Evolutionary conservation across 2,329 filamentous ascomycete species (phyloP).

Genomic region (Fusarium tricinctum): DNA sequence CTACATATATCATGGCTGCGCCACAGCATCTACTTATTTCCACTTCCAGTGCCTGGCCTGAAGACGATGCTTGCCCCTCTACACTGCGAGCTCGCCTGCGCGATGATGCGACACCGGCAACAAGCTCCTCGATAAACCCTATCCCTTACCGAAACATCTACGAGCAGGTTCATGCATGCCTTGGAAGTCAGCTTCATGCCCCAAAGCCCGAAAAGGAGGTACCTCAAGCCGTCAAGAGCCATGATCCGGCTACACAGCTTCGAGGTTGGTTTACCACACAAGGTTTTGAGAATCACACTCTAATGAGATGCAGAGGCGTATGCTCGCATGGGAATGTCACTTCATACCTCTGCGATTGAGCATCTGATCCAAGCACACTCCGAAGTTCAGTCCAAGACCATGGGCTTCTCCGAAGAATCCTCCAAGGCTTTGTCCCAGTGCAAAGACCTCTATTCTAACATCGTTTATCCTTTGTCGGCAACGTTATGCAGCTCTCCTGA

Average conservation of each 20-base stretch:
- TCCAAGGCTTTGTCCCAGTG: slow-evolving; percentile 30
- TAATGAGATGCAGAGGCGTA: slow-evolving; percentile 43
- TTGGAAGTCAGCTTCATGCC: slow-evolving; percentile 10
- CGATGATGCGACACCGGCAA: slow-evolving; percentile 37
- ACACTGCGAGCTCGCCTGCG: slow-evolving; percentile 51
- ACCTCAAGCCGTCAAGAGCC: neutral
- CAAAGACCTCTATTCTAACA: slow-evolving; percentile 51
- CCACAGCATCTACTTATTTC: slow-evolving; percentile 9
- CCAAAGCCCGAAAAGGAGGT: neutral
- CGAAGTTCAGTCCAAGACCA: slow-evolving; percentile 43
- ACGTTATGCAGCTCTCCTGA: slow-evolving; percentile 51
- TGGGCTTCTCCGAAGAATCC: slow-evolving; percentile 39
- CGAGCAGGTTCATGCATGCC: slow-evolving; percentile 45
- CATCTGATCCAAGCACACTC: slow-evolving; percentile 44
- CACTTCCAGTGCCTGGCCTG: slow-evolving; percentile 15
- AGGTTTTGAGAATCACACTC: rapidly evolving
- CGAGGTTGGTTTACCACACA: slow-evolving; percentile 28
- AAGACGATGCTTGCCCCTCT: slow-evolving; percentile 36
- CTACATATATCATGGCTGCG: slow-evolving; percentile 6
- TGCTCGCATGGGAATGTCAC: slow-evolving; percentile 36
- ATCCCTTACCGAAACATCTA: slow-evolving; percentile 39
- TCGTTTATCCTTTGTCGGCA: slow-evolving; percentile 51
- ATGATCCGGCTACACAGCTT: slow-evolving; percentile 34
- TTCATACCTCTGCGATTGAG: slow-evolving; percentile 20
- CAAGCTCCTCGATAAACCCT: slow-evolving; percentile 10